Percentiles rank a stretch among this genome's conserved stretches.
Conservation (phyloP, 108 stramenopile genomes). For the Fragilaria crotonensis region DNA sequence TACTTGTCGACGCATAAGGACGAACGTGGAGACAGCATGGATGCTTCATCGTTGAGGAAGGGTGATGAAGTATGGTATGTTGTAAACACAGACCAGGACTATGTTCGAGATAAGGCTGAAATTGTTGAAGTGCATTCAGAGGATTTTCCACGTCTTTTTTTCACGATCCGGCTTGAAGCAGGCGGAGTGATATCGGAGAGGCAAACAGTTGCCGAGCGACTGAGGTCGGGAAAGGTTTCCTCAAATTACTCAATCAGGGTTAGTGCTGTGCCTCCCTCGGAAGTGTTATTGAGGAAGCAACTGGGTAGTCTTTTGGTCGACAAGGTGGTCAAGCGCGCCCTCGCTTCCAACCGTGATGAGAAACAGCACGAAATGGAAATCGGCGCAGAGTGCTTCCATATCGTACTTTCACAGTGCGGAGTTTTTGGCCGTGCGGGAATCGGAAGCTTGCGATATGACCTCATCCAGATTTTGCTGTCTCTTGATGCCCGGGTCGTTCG, state of each 20-base stretch:
- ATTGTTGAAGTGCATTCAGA: conserved; percentile 68
- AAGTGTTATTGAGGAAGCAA: no score
- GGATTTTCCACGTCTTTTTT: conserved; percentile 57
- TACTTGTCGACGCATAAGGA: background rate
- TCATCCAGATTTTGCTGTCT: conserved; percentile 32
- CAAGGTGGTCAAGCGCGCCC: conserved; percentile 25
- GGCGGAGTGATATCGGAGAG: conserved; percentile 32
- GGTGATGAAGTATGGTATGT: conserved; percentile 67
- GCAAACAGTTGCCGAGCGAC: conserved; percentile 55
- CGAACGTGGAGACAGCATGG: conserved; percentile 7
- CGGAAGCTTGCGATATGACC: conserved; percentile 53
- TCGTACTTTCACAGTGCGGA: conserved; percentile 53
- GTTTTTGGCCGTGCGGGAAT: conserved; percentile 40
- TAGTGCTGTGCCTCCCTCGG: no score
- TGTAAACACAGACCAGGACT: conserved; percentile 29
- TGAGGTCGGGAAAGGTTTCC: conserved; percentile 15
- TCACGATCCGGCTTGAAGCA: conserved; percentile 38
- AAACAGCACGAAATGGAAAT: conserved; percentile 5
- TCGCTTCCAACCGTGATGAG: background rate
- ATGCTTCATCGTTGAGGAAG: conserved; percentile 15
- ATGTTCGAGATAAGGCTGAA: conserved; percentile 21
- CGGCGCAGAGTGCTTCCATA: conserved; percentile 40
- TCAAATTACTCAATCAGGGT: no score
- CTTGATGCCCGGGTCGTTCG: conserved; percentile 11
- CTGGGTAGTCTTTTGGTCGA: no score